Percentiles rank a stretch among this genome's conserved stretches.
Conservation (phyloP, 176 grass and related monocot species). For the Phragmites australis region DNA sequence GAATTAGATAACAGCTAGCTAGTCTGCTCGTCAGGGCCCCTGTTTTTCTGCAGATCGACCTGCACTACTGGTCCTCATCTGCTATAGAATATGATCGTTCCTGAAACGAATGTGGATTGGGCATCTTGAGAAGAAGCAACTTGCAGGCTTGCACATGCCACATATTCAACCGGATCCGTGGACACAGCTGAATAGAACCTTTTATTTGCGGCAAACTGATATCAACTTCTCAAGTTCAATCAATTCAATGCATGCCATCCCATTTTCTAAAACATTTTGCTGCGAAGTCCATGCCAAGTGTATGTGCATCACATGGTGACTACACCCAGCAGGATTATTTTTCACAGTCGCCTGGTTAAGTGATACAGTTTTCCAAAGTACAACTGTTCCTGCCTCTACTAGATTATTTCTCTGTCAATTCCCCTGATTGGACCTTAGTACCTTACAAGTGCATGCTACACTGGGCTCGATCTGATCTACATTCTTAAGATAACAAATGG, state of each 20-base stretch:
- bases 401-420: too few relatives aligned
- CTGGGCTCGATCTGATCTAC: background rate
- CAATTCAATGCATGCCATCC: too few relatives aligned
- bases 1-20: background rate
- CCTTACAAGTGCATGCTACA: background rate
- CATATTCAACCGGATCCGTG: background rate
- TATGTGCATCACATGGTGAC: background rate
- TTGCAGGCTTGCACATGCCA: background rate
- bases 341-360: background rate
- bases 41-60: background rate
- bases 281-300: background rate
- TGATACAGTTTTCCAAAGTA: background rate
- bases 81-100: too few relatives aligned
- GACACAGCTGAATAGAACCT: background rate
- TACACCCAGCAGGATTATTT: background rate
- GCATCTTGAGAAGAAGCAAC: background rate
- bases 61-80: background rate
- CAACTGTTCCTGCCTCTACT: background rate
- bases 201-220: background rate
- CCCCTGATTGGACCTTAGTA: too few relatives aligned
- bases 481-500: background rate
- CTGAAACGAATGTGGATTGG: background rate
- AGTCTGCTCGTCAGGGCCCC: background rate
- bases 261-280: background rate
- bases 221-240: too few relatives aligned